phyloP scores from a whole-genome alignment of 2,329 filamentous ascomycete species.

The Rosellinia necatrix region DNA sequence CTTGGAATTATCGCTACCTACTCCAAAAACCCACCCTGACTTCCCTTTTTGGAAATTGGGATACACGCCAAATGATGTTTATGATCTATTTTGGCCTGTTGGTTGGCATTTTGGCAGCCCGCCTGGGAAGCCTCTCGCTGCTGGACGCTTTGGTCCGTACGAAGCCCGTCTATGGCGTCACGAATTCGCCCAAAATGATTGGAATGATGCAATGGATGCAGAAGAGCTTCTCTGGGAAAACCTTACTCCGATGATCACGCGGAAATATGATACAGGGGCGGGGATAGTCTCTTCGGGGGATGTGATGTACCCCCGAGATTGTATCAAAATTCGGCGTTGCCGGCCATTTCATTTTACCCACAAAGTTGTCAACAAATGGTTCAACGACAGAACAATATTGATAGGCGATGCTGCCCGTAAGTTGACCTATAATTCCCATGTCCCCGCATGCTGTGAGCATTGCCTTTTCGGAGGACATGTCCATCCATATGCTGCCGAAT shows the following conservation, averaged over 20 bases:
- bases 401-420: slow-evolving; percentile 54
- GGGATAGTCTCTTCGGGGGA: slow-evolving; percentile 29
- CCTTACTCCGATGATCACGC: slow-evolving; percentile 39
- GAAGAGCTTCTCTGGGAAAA: slow-evolving; percentile 40
- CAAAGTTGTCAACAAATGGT: slow-evolving; percentile 53
- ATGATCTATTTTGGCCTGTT: slow-evolving; percentile 52
- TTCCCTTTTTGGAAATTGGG: slow-evolving; percentile 54
- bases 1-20: slow-evolving; percentile 49
- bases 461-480: background rate
- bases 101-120: slow-evolving; percentile 52
- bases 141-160: slow-evolving; percentile 49
- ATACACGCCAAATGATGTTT: slow-evolving; percentile 51
- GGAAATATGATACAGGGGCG: slow-evolving; percentile 36
- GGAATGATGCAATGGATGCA: slow-evolving; percentile 38
- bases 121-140: slow-evolving; percentile 47
- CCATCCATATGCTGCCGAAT: background rate
- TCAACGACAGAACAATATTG: slow-evolving; percentile 46
- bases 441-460: background rate
- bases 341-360: slow-evolving; percentile 52
- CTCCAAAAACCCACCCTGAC: slow-evolving; percentile 50
- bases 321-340: slow-evolving; percentile 51
- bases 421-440: background rate
- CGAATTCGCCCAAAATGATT: slow-evolving; percentile 42
- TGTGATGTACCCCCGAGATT: slow-evolving; percentile 49
- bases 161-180: slow-evolving; percentile 50